Percentiles rank a stretch among this genome's conserved stretches.
Evolutionary conservation across 163 green algal species (phyloP).

Genomic region (Scenedesmus sp.): DNA sequence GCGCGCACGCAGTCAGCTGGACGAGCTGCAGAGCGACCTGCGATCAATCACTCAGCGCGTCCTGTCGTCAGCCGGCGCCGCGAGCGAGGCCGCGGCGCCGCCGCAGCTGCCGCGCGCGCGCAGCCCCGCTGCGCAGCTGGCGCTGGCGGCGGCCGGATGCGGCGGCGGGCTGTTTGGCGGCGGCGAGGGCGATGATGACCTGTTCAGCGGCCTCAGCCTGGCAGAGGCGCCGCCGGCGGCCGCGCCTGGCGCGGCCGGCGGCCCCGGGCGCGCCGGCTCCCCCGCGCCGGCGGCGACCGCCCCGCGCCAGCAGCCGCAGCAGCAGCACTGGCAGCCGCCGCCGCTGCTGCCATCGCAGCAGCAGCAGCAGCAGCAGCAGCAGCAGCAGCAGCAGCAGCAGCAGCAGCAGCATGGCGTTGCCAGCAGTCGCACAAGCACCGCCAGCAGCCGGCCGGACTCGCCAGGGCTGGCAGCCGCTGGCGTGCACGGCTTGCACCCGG

Average conservation of each 20-base stretch:
- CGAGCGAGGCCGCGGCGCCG: neutral
- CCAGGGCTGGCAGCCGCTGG: slow-evolving; percentile 9
- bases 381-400: slow-evolving; percentile 2
- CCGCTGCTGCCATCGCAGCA: neutral
- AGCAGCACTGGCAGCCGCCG: neutral
- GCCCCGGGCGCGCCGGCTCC: too few species aligned
- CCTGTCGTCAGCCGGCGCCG: neutral
- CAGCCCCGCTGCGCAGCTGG: too few species aligned
- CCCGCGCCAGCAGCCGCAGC: neutral
- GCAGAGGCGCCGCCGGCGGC: too few species aligned
- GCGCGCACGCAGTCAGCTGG: slow-evolving; percentile 29
- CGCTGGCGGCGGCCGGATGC: too few species aligned
- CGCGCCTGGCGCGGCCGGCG: too few species aligned
- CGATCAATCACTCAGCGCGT: slow-evolving; percentile 17
- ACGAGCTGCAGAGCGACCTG: slow-evolving; percentile 32
- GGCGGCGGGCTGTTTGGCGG: too few species aligned
- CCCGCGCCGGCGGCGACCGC: too few species aligned
- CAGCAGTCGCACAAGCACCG: slow-evolving; percentile 6
- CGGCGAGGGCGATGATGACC: too few species aligned
- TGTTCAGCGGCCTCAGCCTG: too few species aligned
- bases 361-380: slow-evolving; percentile 4
- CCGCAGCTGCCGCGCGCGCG: too few species aligned
- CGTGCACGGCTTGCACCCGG: too few species aligned
- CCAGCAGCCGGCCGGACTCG: slow-evolving; percentile 10
- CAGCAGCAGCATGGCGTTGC: slow-evolving; percentile 13